Percentiles rank a stretch among this genome's conserved stretches.
These are phyloP conservation scores for Silene latifolia DNA, from an alignment of 148 eudicot species.

Conservation along the genomic window DNA sequence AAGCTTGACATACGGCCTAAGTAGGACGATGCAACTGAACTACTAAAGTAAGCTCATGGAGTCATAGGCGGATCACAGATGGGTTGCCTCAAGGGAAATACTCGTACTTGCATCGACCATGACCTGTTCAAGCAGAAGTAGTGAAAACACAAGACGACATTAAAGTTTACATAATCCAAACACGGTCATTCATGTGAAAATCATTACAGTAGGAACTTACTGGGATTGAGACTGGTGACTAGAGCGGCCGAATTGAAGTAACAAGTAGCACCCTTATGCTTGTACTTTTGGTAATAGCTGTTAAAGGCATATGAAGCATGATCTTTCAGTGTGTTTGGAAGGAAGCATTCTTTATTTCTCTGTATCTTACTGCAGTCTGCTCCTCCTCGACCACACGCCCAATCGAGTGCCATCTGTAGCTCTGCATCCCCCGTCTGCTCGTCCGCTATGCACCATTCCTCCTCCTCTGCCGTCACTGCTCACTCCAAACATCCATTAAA, in stretches of 20 bases:
- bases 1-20: no score
- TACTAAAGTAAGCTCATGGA: background rate
- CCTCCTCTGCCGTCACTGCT: conserved; percentile 35
- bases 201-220: conserved; percentile 31
- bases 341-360: conserved; percentile 42
- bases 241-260: conserved; percentile 69
- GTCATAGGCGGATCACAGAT: background rate
- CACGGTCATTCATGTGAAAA: background rate
- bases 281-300: conserved; percentile 68
- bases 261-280: conserved; percentile 64
- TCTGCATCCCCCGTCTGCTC: conserved; percentile 50
- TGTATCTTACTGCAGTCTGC: conserved; percentile 63
- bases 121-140: conserved; percentile 28
- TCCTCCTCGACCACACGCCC: conserved; percentile 69
- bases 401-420: conserved; percentile 50
- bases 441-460: conserved; percentile 77
- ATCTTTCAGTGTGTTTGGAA: conserved; percentile 58
- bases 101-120: conserved; percentile 48
- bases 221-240: conserved; percentile 57
- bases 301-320: conserved; percentile 87
- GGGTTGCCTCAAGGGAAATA: conserved; percentile 13
- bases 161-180: no score
- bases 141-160: background rate
- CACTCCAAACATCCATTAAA: background rate
- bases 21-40: background rate